Evolutionary conservation across 768 basidiomycete genomes (phyloP), one percentile per base, ranked within the genome.

Genomic region (Lactarius vividus): DNA sequence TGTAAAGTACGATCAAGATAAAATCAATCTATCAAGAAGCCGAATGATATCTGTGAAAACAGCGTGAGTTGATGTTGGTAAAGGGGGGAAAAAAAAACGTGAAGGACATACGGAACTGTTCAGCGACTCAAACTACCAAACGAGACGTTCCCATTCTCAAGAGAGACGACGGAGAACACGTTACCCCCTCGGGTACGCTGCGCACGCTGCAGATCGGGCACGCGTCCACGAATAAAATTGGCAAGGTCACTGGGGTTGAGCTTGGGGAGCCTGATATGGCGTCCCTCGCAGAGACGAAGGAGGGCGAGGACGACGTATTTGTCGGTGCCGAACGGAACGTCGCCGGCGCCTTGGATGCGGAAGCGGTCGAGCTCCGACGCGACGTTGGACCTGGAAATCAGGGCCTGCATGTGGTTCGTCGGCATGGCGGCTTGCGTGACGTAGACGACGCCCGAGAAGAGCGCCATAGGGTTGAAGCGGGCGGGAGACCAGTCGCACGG

Each of bases 311-410:
- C n/a, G 37, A 31, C 57, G 2, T 58, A 59, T 64, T 42, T 64
- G 4, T 58, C 57, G 16, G 49, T 28, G 18, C 57, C 49, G 31
- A 53, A 58, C 13, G 57, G 57, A 39, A 59, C 33, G 29, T 59
- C 63, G 15, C 58, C 39, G 18, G 37, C 6, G 13, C 20, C 37
- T 3, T 58, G 37, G 23, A 59, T 37, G 1, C 23, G 35, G 49
- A 49, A 63, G 10, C 57, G 35, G 57, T 57, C 62, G n/a, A 64
- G 4, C 42, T 64, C 63, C 6, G 63, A 64, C 18, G 63, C 57
- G 39, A 59, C 37, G 57, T 59, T 64, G n/a, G 33, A 20, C 28
- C 28, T 29, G 37, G 63, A 46, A 29, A 64, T 57, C 23, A 35
- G 31, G 8, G 57, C 23, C 29, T 59, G 46, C 37, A 64, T 4